Evolutionary conservation across 2,329 filamentous ascomycete species (phyloP).

Genomic region (Penicillium nordicum): DNA sequence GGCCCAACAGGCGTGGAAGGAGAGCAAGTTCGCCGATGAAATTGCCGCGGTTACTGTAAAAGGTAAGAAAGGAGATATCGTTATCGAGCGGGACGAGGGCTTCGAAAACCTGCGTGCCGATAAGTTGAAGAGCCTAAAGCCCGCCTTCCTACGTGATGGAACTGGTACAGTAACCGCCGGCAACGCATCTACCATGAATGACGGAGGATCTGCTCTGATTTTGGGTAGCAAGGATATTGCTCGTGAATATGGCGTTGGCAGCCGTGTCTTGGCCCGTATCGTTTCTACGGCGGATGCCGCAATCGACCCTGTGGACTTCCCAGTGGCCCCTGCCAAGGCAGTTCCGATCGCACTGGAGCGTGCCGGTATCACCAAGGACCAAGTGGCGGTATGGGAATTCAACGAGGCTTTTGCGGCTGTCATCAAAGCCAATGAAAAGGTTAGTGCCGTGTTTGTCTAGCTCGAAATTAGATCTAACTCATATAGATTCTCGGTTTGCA

Average conservation of each 20-base stretch:
- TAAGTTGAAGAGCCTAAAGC: conserved; percentile 81
- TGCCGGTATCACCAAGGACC: conserved; percentile 84
- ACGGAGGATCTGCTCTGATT: conserved; percentile 87
- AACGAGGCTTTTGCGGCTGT: conserved; percentile 97
- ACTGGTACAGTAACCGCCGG: conserved; percentile 90
- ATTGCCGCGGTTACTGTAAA: conserved; percentile 84
- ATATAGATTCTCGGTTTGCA: conserved; percentile 72
- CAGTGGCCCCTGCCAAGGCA: conserved; percentile 84
- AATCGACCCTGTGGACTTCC: conserved; percentile 88
- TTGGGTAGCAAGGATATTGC: conserved; percentile 77
- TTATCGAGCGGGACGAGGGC: conserved; percentile 82
- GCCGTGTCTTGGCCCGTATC: conserved; percentile 81
- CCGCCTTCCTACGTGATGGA: conserved; percentile 82
- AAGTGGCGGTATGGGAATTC: conserved; percentile 95
- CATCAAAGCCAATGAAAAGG: conserved; percentile 90
- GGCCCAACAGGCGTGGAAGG: conserved; percentile 84
- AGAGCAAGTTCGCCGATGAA: conserved; percentile 80
- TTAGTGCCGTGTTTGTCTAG: conserved; percentile 32
- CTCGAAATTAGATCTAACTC: conserved; percentile 14
- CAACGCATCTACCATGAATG: conserved; percentile 90
- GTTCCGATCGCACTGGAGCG: conserved; percentile 85
- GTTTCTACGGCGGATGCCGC: conserved; percentile 85
- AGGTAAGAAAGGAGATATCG: conserved; percentile 74
- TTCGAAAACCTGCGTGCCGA: conserved; percentile 83
- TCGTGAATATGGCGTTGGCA: conserved; percentile 71